Evolutionary conservation across 2,329 filamentous ascomycete species (phyloP), one percentile per base, ranked within the genome.

Genomic region (Madurella mycetomatis): DNA sequence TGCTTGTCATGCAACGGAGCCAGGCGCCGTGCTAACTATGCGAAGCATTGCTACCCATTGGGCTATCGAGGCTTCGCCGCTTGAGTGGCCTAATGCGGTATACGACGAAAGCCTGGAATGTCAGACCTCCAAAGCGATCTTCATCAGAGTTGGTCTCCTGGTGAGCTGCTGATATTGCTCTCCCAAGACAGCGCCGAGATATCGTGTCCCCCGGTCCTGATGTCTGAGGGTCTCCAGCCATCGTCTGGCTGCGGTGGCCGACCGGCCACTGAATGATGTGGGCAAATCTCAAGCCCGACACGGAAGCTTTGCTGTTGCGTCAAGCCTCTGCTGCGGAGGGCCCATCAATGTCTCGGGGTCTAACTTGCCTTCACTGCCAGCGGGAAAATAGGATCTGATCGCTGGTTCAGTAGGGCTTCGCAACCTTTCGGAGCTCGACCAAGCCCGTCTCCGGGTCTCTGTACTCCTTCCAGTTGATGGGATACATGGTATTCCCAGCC

Each of bases 381-480:
- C 31, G n/a, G 11, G 9, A 17, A 17, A 34, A 30, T 25, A 7
- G 25, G 7, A 25, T 25, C n/a, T 39, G 5, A 9, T 12, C 17
- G 30, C 4, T 15, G 4, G 32, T 25, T 88, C 80, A 94, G 66
- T 88, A 88, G 25, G 94, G 94, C 74, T 95, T 94, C 17, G 94
- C 94, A 55, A 96, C 94, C 77, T 99, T 99, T 70, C 94, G 85
- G 61, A 75, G 74, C 79, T 97, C 94, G 62, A 78, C 84, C 44
- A 77, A 67, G 2, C 90, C 91, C 7, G 87, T 95, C 66, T 87
- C 83, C 0, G 85, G 84, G 75, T 97, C 92, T 66, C 83, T 82
- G 74, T 95, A 95, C 73, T 97, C 92, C 75, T 87, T 95, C 94
- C 94, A 99, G 71, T 86, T 95, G 52, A 95, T 82, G 1, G 94